These are phyloP conservation scores for Colletotrichum filicis DNA, from an alignment of 2,329 filamentous ascomycete genomes.

Conservation along the genomic window DNA sequence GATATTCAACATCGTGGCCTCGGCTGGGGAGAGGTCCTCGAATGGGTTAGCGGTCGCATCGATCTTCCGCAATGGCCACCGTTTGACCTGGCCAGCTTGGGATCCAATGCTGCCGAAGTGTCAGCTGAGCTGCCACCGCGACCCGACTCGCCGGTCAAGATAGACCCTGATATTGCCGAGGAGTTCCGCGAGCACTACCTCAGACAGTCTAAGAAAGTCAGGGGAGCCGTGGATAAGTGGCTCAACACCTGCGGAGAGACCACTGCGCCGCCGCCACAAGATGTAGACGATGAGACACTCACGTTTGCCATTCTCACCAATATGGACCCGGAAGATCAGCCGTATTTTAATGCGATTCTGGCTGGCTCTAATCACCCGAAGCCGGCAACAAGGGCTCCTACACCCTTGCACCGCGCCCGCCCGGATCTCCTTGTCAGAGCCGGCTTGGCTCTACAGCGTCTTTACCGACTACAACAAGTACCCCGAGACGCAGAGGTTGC, in stretches of 20 bases:
- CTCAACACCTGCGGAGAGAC: conserved; percentile 82
- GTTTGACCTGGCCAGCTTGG: conserved; percentile 76
- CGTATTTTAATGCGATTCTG: conserved; percentile 84
- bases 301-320: conserved; percentile 94
- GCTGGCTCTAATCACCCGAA: conserved; percentile 68
- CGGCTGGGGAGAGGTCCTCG: conserved; percentile 95
- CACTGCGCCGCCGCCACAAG: conserved; percentile 80
- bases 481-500: conserved; percentile 89
- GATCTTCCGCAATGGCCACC: conserved; percentile 91
- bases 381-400: conserved; percentile 72
- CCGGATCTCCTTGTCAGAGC: conserved; percentile 81
- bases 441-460: conserved; percentile 81
- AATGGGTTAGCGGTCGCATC: conserved; percentile 88
- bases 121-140: conserved; percentile 70
- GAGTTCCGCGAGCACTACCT: conserved; percentile 94
- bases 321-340: conserved; percentile 78
- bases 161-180: conserved; percentile 94
- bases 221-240: conserved; percentile 92
- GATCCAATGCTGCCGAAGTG: conserved; percentile 66
- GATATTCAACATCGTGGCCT: conserved; percentile 75
- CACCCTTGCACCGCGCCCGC: conserved; percentile 72
- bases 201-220: conserved; percentile 91
- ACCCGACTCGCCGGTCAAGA: conserved; percentile 73
- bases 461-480: conserved; percentile 79
- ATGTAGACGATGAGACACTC: conserved; percentile 93